These are phyloP conservation scores for Coemansia sp. DNA, from an alignment of 192 early-diverging fungal genomes.

Conservation along the genomic window DNA sequence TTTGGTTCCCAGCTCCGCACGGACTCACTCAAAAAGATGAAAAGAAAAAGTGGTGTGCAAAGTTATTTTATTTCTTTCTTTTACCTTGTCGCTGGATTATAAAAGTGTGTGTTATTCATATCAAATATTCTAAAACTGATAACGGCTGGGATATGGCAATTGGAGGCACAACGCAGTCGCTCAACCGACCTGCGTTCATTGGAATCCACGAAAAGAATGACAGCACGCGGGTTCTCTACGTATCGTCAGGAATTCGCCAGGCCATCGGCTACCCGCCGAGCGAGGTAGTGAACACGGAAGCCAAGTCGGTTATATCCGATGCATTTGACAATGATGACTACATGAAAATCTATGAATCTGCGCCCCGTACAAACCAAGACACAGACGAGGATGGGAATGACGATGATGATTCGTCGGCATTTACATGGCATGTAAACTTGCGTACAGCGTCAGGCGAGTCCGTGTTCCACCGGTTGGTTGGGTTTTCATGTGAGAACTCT, in stretches of 20 bases:
- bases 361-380: too few species aligned
- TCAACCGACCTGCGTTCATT: constrained; percentile 29
- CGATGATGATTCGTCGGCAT: constrained; percentile 38
- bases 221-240: constrained; percentile 30
- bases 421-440: constrained; percentile 32
- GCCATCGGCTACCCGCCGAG: constrained; percentile 28
- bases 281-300: constrained; percentile 15
- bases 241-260: constrained; percentile 44
- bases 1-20: too few species aligned
- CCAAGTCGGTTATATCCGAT: constrained; percentile 35
- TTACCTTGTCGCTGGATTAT: background rate
- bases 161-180: background rate
- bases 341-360: constrained; percentile 25
- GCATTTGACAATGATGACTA: constrained; percentile 29
- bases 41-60: too few species aligned
- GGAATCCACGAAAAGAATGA: constrained; percentile 32
- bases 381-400: constrained; percentile 17
- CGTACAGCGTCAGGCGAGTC: constrained; percentile 12
- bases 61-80: too few species aligned
- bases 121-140: background rate
- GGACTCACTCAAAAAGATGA: too few species aligned
- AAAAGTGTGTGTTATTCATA: too few species aligned
- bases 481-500: constrained; percentile 41
- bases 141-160: background rate
- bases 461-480: constrained; percentile 21